A percentile compares a stretch with the other conserved stretches of the same genome.
Conservation (phyloP, 2,329 filamentous ascomycete species). For the Aspergillus brunneoviolaceus region DNA sequence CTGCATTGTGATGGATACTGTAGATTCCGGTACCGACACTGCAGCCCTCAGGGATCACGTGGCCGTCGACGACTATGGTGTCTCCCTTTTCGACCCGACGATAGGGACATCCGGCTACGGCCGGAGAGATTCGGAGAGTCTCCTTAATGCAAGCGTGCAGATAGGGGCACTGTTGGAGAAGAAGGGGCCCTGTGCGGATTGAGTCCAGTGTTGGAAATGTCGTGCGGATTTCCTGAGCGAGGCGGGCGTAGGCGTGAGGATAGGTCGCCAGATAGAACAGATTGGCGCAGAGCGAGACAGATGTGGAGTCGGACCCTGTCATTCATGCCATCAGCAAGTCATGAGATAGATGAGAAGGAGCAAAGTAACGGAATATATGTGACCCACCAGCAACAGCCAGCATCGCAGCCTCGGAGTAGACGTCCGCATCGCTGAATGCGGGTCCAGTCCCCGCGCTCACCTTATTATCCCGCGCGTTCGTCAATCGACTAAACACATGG, state of each 20-base stretch:
- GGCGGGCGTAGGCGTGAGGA: slow-evolving; percentile 11
- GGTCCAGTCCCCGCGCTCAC: not conserved
- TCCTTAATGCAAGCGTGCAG: slow-evolving; percentile 16
- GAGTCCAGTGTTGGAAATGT: slow-evolving; percentile 15
- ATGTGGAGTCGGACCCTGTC: slow-evolving; percentile 30
- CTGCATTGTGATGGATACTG: slow-evolving; percentile 25
- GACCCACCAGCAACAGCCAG: slow-evolving; percentile 2
- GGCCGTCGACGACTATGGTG: slow-evolving; percentile 5
- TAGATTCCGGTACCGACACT: slow-evolving; percentile 14
- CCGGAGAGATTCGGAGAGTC: slow-evolving; percentile 12
- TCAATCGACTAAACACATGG: not conserved
- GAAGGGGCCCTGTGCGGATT: slow-evolving; percentile 10
- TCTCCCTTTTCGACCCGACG: slow-evolving; percentile 9
- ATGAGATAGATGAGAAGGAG: not conserved
- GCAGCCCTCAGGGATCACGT: slow-evolving; percentile 13
- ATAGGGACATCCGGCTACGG: slow-evolving; percentile 5
- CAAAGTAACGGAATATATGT: not conserved
- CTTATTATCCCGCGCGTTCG: not conserved
- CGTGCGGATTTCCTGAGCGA: slow-evolving; percentile 16
- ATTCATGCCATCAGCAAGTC: slow-evolving; percentile 1
- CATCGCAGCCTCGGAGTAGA: slow-evolving; percentile 1
- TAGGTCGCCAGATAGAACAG: slow-evolving; percentile 28
- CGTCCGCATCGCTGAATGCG: not conserved
- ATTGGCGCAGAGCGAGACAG: slow-evolving; percentile 17
- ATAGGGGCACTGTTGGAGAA: slow-evolving; percentile 11